phyloP scores from a whole-genome alignment of 257 asterid species.

The Solanum megistacrolobum region DNA sequence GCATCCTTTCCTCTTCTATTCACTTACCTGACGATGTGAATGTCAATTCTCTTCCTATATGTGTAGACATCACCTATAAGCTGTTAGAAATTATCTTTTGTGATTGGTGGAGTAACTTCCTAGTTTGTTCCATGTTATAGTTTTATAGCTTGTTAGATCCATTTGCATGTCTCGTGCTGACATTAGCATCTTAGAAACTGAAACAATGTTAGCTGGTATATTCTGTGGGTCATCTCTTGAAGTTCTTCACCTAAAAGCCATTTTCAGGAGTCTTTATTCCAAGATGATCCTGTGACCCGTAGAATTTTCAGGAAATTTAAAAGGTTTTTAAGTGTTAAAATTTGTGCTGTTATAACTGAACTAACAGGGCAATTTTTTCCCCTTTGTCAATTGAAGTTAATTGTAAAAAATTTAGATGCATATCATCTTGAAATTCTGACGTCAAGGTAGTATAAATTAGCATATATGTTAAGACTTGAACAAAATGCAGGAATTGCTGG shows the following conservation, averaged over 20 bases:
- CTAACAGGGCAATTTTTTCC: background rate
- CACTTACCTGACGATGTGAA: background rate
- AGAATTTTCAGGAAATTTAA: background rate
- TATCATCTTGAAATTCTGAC: background rate
- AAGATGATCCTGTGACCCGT: background rate
- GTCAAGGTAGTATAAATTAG: background rate
- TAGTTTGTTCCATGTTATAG: background rate
- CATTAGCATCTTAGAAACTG: background rate
- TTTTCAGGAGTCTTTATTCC: background rate
- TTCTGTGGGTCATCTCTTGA: background rate
- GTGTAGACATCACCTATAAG: background rate
- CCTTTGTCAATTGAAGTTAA: background rate
- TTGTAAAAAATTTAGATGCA: background rate
- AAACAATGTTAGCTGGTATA: background rate
- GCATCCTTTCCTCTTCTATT: background rate
- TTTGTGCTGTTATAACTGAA: background rate
- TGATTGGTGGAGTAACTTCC: background rate
- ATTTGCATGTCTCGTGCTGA: background rate
- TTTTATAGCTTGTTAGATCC: background rate
- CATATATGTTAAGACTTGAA: background rate
- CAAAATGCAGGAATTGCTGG: constrained; percentile 39
- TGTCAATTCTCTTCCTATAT: background rate
- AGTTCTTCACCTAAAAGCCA: background rate
- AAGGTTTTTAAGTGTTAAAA: background rate
- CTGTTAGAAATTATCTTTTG: background rate